Percentiles rank a stretch among this genome's conserved stretches.
Evolutionary conservation across 2,329 filamentous ascomycete species (phyloP).

Genomic region (Lecanoromycetidae sp.): DNA sequence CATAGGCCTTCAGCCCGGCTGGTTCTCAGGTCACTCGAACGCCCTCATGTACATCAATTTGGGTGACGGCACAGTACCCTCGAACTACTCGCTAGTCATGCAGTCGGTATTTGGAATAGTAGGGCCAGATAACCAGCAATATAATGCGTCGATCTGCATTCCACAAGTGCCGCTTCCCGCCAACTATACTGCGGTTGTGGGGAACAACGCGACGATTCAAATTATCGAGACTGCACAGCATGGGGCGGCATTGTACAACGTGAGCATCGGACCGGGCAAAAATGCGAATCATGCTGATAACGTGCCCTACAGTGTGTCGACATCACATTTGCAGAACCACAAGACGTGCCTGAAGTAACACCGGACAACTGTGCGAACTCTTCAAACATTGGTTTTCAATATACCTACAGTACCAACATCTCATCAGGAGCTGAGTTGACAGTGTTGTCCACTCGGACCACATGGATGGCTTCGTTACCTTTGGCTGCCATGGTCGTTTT

Average conservation of each 20-base stretch:
- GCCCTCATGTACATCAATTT: slow-evolving; percentile 86
- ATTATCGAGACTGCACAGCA: slow-evolving; percentile 72
- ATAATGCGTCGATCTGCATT: slow-evolving; percentile 67
- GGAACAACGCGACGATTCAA: slow-evolving; percentile 87
- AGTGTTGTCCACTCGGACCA: not conserved
- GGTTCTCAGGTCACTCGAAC: slow-evolving; percentile 79
- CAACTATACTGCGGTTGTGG: slow-evolving; percentile 57
- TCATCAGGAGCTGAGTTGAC: slow-evolving; percentile 12
- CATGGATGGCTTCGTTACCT: slow-evolving; percentile 13
- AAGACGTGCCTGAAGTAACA: slow-evolving; percentile 65
- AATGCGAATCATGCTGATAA: not conserved
- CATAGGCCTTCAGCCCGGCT: slow-evolving; percentile 83
- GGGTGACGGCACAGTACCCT: slow-evolving; percentile 67
- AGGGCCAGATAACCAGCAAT: slow-evolving; percentile 72
- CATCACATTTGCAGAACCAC: slow-evolving; percentile 75
- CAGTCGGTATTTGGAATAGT: slow-evolving; percentile 67
- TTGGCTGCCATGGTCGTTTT: not conserved
- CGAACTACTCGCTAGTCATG: slow-evolving; percentile 81
- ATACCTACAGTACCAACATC: slow-evolving; percentile 58
- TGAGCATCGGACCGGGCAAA: slow-evolving; percentile 32
- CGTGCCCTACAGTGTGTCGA: slow-evolving; percentile 66
- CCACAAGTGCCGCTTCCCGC: slow-evolving; percentile 76
- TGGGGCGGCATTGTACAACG: slow-evolving; percentile 70
- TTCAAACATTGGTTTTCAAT: slow-evolving; percentile 60
- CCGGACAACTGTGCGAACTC: slow-evolving; percentile 82